phyloP scores from a whole-genome alignment of 768 basidiomycete genomes.

The Lactarius psammicola region DNA sequence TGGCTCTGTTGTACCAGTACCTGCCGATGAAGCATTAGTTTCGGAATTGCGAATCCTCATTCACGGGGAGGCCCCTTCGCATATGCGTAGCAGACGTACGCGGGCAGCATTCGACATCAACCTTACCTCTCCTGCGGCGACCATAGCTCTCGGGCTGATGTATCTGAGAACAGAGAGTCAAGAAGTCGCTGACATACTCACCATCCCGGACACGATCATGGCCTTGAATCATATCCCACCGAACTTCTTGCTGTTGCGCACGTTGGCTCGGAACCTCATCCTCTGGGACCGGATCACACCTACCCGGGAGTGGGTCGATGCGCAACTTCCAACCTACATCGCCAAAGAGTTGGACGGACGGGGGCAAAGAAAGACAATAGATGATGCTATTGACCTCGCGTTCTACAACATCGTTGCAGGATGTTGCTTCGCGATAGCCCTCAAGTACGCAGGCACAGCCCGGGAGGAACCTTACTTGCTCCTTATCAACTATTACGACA shows the following conservation, averaged over 20 bases:
- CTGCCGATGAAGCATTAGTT: conserved; percentile 71
- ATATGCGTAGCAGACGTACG: conserved; percentile 38
- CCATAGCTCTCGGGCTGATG: conserved; percentile 89
- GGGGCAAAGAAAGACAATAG: conserved; percentile 47
- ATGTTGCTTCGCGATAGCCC: conserved; percentile 84
- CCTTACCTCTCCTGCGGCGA: conserved; percentile 88
- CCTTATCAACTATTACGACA: conserved; percentile 78
- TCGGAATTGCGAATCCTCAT: conserved; percentile 70
- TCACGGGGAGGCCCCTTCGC: conserved; percentile 61
- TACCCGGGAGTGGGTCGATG: conserved; percentile 66
- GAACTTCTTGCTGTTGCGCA: conserved; percentile 79
- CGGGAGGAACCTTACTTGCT: conserved; percentile 83
- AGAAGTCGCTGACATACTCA: conserved; percentile 84
- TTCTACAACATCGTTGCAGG: conserved; percentile 91
- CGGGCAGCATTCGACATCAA: conserved; percentile 73
- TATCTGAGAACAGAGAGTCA: conserved; percentile 80
- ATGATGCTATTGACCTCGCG: conserved; percentile 80
- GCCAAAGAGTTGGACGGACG: conserved; percentile 54
- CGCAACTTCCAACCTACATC: conserved; percentile 70
- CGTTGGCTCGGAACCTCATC: conserved; percentile 73
- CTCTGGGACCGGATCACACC: conserved; percentile 82
- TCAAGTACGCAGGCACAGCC: conserved; percentile 95
- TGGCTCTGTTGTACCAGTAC: conserved; percentile 58
- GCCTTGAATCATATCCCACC: conserved; percentile 86
- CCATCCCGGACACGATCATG: conserved; percentile 76